Evolutionary conservation across 305 asterid genomes (phyloP).

Genomic region (Fraxinus latifolia): DNA sequence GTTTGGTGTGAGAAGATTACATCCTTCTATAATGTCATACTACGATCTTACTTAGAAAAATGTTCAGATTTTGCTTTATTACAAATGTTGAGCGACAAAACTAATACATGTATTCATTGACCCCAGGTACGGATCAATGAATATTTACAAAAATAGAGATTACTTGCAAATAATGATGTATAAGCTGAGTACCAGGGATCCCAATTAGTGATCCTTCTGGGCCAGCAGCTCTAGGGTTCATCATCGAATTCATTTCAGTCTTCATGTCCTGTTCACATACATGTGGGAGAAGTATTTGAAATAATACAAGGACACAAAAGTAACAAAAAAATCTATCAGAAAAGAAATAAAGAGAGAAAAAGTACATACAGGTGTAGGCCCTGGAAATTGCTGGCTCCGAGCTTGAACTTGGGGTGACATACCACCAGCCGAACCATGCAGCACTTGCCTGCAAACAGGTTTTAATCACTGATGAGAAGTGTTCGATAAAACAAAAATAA

Average conservation of each 20-base stretch:
- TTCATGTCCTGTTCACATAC: constrained; percentile 65
- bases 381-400: constrained; percentile 90
- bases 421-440: constrained; percentile 82
- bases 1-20: neutral
- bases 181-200: constrained; percentile 59
- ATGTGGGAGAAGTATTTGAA: neutral
- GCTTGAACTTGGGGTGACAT: constrained; percentile 93
- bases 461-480: constrained; percentile 20
- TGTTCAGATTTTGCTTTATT: constrained; percentile 4
- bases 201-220: constrained; percentile 92
- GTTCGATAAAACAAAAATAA: neutral
- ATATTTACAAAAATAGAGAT: neutral
- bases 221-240: constrained; percentile 76
- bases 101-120: neutral
- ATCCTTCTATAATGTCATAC: constrained; percentile 14
- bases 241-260: constrained; percentile 76
- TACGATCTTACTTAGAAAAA: constrained; percentile 4
- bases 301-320: constrained; percentile 5
- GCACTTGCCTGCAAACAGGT: constrained; percentile 62
- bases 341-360: constrained; percentile 14
- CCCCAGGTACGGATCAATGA: neutral
- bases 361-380: constrained; percentile 74
- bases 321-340: constrained; percentile 5
- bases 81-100: neutral
- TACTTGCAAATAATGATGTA: neutral